Evolutionary conservation across 2,329 filamentous ascomycete genomes (phyloP).

Genomic region (Ciborinia camelliae): DNA sequence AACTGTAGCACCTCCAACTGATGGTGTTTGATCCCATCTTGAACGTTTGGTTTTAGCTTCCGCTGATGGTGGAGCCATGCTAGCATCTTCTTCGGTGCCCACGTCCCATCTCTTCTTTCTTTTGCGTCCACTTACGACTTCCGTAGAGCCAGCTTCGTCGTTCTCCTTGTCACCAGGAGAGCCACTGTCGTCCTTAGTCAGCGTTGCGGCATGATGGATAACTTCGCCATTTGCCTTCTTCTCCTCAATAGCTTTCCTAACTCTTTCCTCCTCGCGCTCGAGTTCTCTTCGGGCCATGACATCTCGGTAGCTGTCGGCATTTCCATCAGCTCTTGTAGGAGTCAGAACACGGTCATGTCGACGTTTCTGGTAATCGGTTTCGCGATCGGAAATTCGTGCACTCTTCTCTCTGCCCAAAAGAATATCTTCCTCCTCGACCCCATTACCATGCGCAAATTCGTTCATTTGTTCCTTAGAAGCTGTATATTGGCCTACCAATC

Average conservation of each 20-base stretch:
- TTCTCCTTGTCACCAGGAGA: conserved; percentile 63
- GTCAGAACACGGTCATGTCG: conserved; percentile 85
- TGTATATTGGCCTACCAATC: conserved; percentile 92
- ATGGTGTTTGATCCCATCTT: conserved; percentile 82
- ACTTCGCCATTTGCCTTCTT: conserved; percentile 56
- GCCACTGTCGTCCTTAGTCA: conserved; percentile 58
- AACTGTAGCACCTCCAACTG: conserved; percentile 48
- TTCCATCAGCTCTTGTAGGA: conserved; percentile 77
- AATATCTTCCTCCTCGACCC: conserved; percentile 89
- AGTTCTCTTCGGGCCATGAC: conserved; percentile 88
- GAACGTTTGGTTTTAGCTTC: conserved; percentile 65
- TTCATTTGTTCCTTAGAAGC: conserved; percentile 89
- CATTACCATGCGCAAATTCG: conserved; percentile 81
- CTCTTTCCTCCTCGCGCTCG: conserved; percentile 88
- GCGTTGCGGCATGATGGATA: conserved; percentile 66
- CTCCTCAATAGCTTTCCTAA: conserved; percentile 75
- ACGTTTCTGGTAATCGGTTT: conserved; percentile 97
- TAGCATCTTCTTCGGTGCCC: conserved; percentile 54
- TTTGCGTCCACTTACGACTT: conserved; percentile 64
- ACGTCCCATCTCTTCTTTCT: conserved; percentile 97
- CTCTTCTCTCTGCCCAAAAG: conserved; percentile 82
- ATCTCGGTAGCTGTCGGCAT: conserved; percentile 81
- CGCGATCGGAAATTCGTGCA: conserved; percentile 84
- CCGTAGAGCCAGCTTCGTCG: conserved; percentile 64
- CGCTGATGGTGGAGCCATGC: conserved; percentile 45